These are phyloP conservation scores for Phaseolus lunatus DNA, from an alignment of 306 rosid species.

Conservation along the genomic window DNA sequence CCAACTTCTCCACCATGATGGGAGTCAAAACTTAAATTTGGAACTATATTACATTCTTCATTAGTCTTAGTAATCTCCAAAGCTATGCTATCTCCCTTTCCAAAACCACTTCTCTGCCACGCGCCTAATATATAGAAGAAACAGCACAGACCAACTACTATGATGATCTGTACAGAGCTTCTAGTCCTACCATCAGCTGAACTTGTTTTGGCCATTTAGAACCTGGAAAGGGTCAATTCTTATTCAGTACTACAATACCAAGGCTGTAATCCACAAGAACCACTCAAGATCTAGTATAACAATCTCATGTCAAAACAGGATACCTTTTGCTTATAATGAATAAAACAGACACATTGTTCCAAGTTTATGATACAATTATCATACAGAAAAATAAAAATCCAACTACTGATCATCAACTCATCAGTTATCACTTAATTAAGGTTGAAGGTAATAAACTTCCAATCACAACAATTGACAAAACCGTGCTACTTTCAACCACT, in stretches of 20 bases:
- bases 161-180: conserved; percentile 74
- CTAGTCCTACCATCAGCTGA: conserved; percentile 82
- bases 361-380: neutral
- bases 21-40: conserved; percentile 53
- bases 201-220: conserved; percentile 69
- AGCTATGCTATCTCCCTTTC: conserved; percentile 90
- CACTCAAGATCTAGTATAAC: conserved; percentile 32
- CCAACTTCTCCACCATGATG: conserved; percentile 54
- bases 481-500: conserved; percentile 7
- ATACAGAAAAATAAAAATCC: neutral
- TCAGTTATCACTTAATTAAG: neutral
- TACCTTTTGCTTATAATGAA: conserved; percentile 8
- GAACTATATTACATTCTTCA: conserved; percentile 62
- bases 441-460: conserved; percentile 20
- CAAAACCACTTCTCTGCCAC: conserved; percentile 94
- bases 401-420: conserved; percentile 27
- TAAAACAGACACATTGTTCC: neutral
- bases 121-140: conserved; percentile 90
- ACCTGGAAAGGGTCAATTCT: conserved; percentile 54
- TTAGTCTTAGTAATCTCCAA: conserved; percentile 67
- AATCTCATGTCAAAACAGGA: conserved; percentile 9
- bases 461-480: conserved; percentile 26
- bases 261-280: conserved; percentile 18
- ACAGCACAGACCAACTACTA: conserved; percentile 83
- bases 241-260: conserved; percentile 36